A percentile compares a stretch with the other conserved stretches of the same genome.
These are phyloP conservation scores for Penicillium dipodomyicola DNA, from an alignment of 495 filamentous ascomycete species.

Conservation along the genomic window DNA sequence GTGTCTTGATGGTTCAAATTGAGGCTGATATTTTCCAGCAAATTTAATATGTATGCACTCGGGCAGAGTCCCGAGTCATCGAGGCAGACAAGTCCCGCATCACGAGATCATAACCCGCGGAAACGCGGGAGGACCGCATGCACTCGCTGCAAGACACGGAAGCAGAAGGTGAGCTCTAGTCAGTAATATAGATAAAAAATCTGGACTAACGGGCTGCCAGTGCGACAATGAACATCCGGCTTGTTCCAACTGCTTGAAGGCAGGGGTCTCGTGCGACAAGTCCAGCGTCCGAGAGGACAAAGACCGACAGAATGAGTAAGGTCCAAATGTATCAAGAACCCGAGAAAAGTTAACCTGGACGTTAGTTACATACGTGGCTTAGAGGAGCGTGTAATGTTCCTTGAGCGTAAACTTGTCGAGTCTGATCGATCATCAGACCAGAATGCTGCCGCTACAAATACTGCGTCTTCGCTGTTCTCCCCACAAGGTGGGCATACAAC, in stretches of 20 bases:
- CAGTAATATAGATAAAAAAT: neutral
- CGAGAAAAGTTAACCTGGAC: neutral
- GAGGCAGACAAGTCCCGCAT: conserved; percentile 24
- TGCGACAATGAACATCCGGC: conserved; percentile 47
- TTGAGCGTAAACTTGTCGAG: conserved; percentile 40
- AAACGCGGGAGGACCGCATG: conserved; percentile 54
- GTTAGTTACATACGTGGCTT: conserved; percentile 46
- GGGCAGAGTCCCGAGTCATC: conserved; percentile 20
- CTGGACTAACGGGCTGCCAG: conserved; percentile 15
- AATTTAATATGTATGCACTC: conserved; percentile 21
- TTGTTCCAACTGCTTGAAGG: conserved; percentile 52
- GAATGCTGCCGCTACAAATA: conserved; percentile 13
- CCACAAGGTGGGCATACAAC: conserved; percentile 28
- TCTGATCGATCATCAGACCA: conserved; percentile 19
- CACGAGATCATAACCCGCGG: conserved; percentile 43
- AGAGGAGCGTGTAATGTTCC: conserved; percentile 47
- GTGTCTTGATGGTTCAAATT: neutral
- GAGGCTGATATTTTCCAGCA: conserved; percentile 1
- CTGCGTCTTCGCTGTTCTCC: conserved; percentile 25
- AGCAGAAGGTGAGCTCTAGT: conserved; percentile 42
- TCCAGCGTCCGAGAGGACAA: conserved; percentile 45
- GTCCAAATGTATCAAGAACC: neutral
- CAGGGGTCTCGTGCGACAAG: conserved; percentile 48
- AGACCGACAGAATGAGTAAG: conserved; percentile 44
- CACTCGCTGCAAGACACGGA: conserved; percentile 51